These are phyloP conservation scores for Raddia guianensis DNA, from an alignment of 176 grass and related monocot genomes.

Conservation along the genomic window DNA sequence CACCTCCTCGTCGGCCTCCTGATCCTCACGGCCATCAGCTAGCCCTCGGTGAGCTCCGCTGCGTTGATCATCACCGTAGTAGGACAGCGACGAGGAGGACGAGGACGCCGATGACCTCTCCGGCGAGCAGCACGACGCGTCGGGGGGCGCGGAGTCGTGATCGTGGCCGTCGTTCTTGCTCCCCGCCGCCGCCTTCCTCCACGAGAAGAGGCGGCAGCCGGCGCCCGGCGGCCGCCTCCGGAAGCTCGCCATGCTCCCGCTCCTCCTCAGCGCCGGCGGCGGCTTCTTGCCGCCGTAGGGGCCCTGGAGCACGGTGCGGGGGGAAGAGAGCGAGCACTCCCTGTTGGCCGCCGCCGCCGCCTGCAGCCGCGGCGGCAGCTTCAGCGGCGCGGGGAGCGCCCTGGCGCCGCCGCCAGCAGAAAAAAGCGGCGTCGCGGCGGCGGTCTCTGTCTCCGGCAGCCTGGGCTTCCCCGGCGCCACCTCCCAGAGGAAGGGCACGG, in stretches of 20 bases:
- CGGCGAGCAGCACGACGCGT: background rate
- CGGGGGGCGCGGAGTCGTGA: background rate
- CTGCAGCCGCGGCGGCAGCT: conserved; percentile 69
- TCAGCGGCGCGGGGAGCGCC: conserved; percentile 24
- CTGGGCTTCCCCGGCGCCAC: conserved; percentile 72
- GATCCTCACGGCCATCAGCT: background rate
- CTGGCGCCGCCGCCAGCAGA: background rate
- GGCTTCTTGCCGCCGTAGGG: conserved; percentile 32
- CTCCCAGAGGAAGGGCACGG: conserved; percentile 81
- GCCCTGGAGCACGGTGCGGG: conserved; percentile 33
- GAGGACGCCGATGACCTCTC: conserved; percentile 15
- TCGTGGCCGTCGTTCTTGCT: background rate
- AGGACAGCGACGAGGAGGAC: background rate
- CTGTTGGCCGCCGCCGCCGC: background rate
- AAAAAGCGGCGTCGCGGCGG: background rate
- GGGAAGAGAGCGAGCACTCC: conserved; percentile 4
- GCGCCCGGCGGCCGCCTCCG: conserved; percentile 21
- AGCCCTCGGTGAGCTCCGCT: background rate
- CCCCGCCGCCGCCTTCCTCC: conserved; percentile 11
- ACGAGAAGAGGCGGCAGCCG: conserved; percentile 36
- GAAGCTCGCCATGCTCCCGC: background rate
- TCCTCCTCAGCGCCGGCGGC: conserved; percentile 31
- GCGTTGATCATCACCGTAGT: conserved; percentile 20
- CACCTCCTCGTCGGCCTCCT: background rate
- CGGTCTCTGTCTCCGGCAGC: background rate